Evolutionary conservation across 2,329 filamentous ascomycete genomes (phyloP).

Genomic region (Xylaria sp.): DNA sequence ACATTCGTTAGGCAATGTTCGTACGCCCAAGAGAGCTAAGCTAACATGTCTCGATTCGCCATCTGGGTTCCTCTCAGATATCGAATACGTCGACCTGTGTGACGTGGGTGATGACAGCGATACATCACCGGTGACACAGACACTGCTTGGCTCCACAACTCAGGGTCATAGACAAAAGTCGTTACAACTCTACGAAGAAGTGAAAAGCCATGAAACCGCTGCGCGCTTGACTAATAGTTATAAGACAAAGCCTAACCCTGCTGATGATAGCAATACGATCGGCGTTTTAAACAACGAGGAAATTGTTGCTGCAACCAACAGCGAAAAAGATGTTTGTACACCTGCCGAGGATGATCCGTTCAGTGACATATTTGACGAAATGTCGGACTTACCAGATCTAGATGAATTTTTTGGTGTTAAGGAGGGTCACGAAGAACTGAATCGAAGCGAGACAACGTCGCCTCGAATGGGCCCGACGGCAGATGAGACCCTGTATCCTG

Average conservation of each 20-base stretch:
- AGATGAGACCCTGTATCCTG: conserved; percentile 48
- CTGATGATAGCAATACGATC: not conserved
- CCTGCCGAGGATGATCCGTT: conserved; percentile 17
- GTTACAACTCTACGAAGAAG: conserved; percentile 28
- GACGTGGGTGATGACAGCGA: conserved; percentile 32
- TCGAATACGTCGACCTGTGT: conserved; percentile 47
- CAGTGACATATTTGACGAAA: conserved; percentile 27
- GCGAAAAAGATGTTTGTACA: not conserved
- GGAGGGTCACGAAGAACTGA: not conserved
- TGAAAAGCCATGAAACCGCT: conserved; percentile 24
- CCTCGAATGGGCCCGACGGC: conserved; percentile 18
- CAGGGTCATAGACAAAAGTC: conserved; percentile 26
- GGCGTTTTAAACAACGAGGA: not conserved
- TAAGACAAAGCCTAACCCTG: conserved; percentile 8
- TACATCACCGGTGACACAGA: not conserved
- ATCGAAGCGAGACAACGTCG: conserved; percentile 1
- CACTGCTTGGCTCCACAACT: not conserved
- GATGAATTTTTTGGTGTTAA: conserved; percentile 35
- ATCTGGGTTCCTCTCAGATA: conserved; percentile 32
- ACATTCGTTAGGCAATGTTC: not conserved
- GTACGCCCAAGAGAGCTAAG: conserved; percentile 25
- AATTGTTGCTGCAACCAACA: not conserved
- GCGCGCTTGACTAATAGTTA: conserved; percentile 29
- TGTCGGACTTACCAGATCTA: conserved; percentile 45
- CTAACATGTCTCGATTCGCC: not conserved